Evolutionary conservation across 108 stramenopile genomes (phyloP).

Genomic region (Pinguiococcus pyrenoidosus): DNA sequence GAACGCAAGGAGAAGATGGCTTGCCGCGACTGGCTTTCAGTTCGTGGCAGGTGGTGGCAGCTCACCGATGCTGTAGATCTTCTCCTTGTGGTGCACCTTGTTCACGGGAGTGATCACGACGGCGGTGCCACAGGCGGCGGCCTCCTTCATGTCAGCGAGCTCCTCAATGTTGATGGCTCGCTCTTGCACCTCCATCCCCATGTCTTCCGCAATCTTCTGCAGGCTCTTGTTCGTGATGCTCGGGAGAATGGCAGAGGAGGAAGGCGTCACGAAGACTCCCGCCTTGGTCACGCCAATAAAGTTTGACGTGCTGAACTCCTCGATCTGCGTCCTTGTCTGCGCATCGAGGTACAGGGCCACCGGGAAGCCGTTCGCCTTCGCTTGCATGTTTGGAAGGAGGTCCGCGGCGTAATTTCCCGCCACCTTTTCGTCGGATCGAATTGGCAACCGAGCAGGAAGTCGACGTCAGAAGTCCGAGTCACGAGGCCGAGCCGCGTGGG

Average conservation of each 20-base stretch:
- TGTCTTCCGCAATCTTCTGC: slow-evolving; percentile 75
- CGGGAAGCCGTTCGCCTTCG: slow-evolving; percentile 87
- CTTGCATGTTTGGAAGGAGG: slow-evolving; percentile 80
- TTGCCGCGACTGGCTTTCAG: too few species aligned
- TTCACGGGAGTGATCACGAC: slow-evolving; percentile 88
- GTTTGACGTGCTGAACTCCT: slow-evolving; percentile 97
- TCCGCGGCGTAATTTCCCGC: slow-evolving; percentile 99
- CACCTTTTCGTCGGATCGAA: slow-evolving; percentile 73
- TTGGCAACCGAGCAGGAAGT: too few species aligned
- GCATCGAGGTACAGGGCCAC: slow-evolving; percentile 89
- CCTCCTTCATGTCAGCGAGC: slow-evolving; percentile 71
- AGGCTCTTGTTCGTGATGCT: slow-evolving; percentile 91
- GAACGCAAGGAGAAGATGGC: too few species aligned
- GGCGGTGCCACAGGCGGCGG: slow-evolving; percentile 91
- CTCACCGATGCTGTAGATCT: slow-evolving; percentile 56
- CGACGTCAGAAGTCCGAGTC: too few species aligned
- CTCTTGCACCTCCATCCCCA: slow-evolving; percentile 71
- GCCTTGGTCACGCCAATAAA: slow-evolving; percentile 79
- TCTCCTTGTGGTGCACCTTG: slow-evolving; percentile 34
- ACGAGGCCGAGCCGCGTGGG: too few species aligned
- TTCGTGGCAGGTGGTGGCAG: too few species aligned
- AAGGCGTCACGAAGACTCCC: slow-evolving; percentile 74
- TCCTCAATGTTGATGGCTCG: slow-evolving; percentile 60
- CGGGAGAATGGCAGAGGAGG: slow-evolving; percentile 71
- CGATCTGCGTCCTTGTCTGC: slow-evolving; percentile 64